Percentiles rank a stretch among this genome's conserved stretches.
Evolutionary conservation across 148 eudicot genomes (phyloP).

Genomic region (Rheum nobile): DNA sequence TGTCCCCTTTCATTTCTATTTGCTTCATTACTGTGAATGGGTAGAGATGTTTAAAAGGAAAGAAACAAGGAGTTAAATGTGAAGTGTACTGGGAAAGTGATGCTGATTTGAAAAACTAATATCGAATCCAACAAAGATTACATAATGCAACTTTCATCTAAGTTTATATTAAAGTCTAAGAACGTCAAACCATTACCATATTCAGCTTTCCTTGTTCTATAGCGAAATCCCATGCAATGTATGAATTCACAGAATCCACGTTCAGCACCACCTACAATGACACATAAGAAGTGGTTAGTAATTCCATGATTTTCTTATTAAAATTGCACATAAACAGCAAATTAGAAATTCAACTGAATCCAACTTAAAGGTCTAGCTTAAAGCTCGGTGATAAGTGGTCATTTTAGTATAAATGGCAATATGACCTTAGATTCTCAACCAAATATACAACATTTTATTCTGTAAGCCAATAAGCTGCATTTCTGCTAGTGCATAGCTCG

Average conservation of each 20-base stretch:
- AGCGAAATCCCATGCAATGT: conserved; percentile 94
- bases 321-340: not conserved
- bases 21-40: too few species aligned
- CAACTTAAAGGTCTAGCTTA: not conserved
- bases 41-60: too few species aligned
- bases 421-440: too few species aligned
- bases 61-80: too few species aligned
- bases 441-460: too few species aligned
- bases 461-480: too few species aligned
- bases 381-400: too few species aligned
- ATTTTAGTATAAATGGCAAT: too few species aligned
- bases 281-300: not conserved
- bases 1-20: too few species aligned
- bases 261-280: conserved; percentile 54
- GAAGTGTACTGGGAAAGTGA: too few species aligned
- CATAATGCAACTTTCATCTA: not conserved
- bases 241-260: conserved; percentile 81
- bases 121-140: not conserved
- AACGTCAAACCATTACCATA: conserved; percentile 33
- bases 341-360: not conserved
- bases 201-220: conserved; percentile 64
- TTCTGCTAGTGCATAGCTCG: too few species aligned
- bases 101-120: not conserved
- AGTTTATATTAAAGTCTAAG: conserved; percentile 6
- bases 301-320: not conserved